Evolutionary conservation across 768 basidiomycete genomes (phyloP), one percentile per base, ranked within the genome.

Genomic region (Rhodocollybia butyracea): DNA sequence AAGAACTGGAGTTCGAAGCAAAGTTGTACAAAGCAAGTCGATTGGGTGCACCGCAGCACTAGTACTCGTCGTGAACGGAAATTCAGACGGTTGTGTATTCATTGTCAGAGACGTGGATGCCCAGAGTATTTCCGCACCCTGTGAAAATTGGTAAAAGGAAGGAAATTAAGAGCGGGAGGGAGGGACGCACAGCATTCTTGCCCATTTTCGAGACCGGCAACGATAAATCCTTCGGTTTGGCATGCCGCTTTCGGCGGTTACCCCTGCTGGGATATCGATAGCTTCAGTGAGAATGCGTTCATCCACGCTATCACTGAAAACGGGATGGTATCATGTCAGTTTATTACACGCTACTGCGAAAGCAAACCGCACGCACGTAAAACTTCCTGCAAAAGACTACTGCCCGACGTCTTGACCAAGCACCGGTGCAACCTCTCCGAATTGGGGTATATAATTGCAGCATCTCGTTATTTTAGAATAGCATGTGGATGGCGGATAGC

Each of bases 331-430:
- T 12, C 30, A 46, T 61, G 46, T 31, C 22, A 22, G 27, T 15
- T 17, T 42, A 15, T 3, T 15, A 50, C 39, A 27, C 21, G 24
- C 13, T 19, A 15, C 30, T 5, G 21, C 45, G 3, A 17, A 42
- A 46, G 32, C 5, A 3, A 13, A 3, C 21, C 27, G 6, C 13
- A 56, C 79, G 46, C 60, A 83, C 86, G 74, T 85, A 69, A 79
- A 85, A 62, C 86, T 88, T 13, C 86, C 86, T 29, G 84, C 72
- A 12, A 80, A 85, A 1, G 70, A 59, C 86, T 85, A 88, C 6
- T 68, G 63, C 1, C 78, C 78, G 26, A 82, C 74, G 32, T 65
- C 77, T 3, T 73, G 76, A 2, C 81, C 77, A 21, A 81, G 78
- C 19, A 66, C 52, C 0, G 85, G 81, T 50, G 78, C 75, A 1